Conservation (phyloP, 441 rosid species). For the Pelargonium myrrhifolium region DNA sequence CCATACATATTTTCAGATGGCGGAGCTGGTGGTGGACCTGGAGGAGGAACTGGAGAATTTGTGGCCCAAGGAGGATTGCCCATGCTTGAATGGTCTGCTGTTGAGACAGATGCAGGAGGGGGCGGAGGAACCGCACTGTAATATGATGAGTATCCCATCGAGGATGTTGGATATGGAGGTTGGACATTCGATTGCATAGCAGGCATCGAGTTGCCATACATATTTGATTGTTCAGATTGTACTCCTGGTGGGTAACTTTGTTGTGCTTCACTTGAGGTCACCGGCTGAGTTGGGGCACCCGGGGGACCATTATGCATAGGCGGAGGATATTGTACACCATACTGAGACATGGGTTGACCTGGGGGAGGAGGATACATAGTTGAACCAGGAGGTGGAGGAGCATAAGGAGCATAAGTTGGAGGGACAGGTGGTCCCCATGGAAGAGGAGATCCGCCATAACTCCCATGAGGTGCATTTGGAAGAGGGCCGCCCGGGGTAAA, state of each 20-base stretch:
- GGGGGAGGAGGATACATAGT: slow-evolving; percentile 56
- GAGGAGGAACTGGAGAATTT: slow-evolving; percentile 48
- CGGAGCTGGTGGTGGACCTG: slow-evolving; percentile 26
- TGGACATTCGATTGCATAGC: slow-evolving; percentile 41
- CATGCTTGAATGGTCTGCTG: slow-evolving; percentile 46
- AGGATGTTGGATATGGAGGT: slow-evolving; percentile 47
- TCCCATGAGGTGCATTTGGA: slow-evolving; percentile 44
- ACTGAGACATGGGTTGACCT: slow-evolving; percentile 77
- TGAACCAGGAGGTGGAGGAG: slow-evolving; percentile 74
- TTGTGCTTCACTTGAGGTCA: slow-evolving; percentile 52
- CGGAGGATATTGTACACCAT: slow-evolving; percentile 71
- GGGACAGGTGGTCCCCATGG: slow-evolving; percentile 91
- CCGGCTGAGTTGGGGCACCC: slow-evolving; percentile 47
- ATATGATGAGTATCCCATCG: slow-evolving; percentile 61
- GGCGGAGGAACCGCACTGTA: slow-evolving; percentile 65
- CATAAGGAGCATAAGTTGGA: slow-evolving; percentile 61
- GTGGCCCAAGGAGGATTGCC: slow-evolving; percentile 67
- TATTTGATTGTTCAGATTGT: slow-evolving; percentile 57
- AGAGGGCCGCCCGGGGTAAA: slow-evolving; percentile 68
- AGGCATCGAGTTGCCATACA: slow-evolving; percentile 39
- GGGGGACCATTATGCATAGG: slow-evolving; percentile 59
- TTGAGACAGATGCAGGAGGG: slow-evolving; percentile 44
- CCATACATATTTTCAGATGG: slow-evolving; percentile 59
- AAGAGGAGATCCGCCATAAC: slow-evolving; percentile 52
- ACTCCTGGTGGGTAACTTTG: slow-evolving; percentile 86